Evolutionary conservation across 2,329 filamentous ascomycete genomes (phyloP), one percentile per base, ranked within the genome.

Genomic region (Beauveria bassiana): DNA sequence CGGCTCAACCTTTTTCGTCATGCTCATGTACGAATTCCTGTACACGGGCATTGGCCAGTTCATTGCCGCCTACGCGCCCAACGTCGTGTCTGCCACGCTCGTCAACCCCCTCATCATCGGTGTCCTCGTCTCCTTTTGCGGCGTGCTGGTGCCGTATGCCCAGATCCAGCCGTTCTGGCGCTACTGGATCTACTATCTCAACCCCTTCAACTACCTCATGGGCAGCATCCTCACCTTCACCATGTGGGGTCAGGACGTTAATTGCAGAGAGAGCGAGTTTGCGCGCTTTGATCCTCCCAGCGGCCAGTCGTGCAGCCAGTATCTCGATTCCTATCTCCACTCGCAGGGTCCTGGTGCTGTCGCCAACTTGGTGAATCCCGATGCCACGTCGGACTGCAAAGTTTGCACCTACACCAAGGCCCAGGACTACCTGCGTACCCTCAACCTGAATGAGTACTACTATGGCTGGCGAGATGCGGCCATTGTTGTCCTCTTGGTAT

Each of bases 81-180:
- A 84, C 64, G 82, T 79, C 40, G 79, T 84, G 12, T 85, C 86
- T 50, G 84, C 84, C 0, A 75, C 81, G 0, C 75, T 86, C 5
- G 78, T 79, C 63, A 86, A 86, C 64, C 83, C 83, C 0, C 68
- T 86, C 0, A 58, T 86, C 12, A 73, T 86, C 61, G 78, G 80
- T 68, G 71, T 85, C 46, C 76, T 91, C 3, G 79, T 90, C 9
- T 83, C 81, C 1, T 92, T 93, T 76, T 91, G 88, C 66, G 89
- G 89, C 64, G 87, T 92, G 1, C 77, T 91, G 5, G 88, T 91
- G 0, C 88, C 88, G 0, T 90, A 87, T 65, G 67, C 68, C 0
- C 79, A 80, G 28, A 79, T 92, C 24, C 81, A 85, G 9, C 66
- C 72, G 0, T 91, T 91, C 72, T 92, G 89, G 89, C 75, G 77